These are phyloP conservation scores for Dianthus caryophyllus DNA, from an alignment of 148 eudicot species.

Conservation along the genomic window DNA sequence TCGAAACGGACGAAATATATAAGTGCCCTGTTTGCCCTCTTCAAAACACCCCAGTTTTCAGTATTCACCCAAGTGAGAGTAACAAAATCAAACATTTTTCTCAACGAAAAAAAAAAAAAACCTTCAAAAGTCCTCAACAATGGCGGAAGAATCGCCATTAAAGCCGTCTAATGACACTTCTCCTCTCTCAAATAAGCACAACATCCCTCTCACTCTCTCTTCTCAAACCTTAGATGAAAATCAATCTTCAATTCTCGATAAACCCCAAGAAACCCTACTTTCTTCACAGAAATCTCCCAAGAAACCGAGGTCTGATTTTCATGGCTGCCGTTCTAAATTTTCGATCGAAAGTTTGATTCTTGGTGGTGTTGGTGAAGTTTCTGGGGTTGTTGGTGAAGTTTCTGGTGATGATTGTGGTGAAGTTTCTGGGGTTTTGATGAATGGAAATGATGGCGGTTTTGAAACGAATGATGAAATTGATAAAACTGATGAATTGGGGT, in stretches of 20 bases:
- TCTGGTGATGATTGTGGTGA: neutral
- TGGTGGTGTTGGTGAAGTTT: slow-evolving; percentile 3
- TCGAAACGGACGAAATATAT: no score
- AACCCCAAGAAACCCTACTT: slow-evolving; percentile 6
- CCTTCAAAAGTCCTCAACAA: slow-evolving; percentile 1
- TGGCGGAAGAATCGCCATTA: slow-evolving; percentile 26
- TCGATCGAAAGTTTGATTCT: neutral
- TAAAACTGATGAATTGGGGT: neutral
- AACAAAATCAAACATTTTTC: no score
- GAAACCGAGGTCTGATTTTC: slow-evolving; percentile 8
- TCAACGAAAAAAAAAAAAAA: neutral
- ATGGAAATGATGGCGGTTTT: neutral
- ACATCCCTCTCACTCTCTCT: slow-evolving; percentile 16
- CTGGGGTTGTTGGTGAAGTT: neutral
- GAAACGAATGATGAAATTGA: slow-evolving; percentile 1
- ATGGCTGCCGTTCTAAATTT: neutral
- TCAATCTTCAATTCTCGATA: neutral
- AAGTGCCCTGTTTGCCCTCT: no score
- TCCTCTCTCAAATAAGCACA: slow-evolving; percentile 1
- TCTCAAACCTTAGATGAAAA: neutral
- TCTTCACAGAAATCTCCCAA: slow-evolving; percentile 14
- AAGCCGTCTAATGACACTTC: neutral
- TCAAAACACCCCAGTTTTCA: no score
- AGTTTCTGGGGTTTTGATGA: neutral
- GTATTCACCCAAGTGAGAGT: no score